Evolutionary conservation across 352 stramenopile species (phyloP).

Genomic region (Pythium chondricola): DNA sequence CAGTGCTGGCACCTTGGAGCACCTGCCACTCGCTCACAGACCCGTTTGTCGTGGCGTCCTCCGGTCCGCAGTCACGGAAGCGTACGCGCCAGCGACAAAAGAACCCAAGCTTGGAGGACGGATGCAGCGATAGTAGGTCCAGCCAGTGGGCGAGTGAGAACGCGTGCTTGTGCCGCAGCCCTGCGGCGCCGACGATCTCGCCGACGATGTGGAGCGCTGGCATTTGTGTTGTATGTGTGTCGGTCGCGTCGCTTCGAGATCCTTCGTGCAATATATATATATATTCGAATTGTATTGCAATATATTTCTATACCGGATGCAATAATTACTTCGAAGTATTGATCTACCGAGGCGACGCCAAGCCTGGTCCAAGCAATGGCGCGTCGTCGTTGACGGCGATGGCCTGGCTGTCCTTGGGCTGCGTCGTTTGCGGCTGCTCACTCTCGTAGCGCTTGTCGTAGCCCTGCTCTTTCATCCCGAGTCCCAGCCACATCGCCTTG

Average conservation of each 20-base stretch:
- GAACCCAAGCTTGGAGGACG: conserved; percentile 29
- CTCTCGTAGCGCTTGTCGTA: conserved; percentile 6
- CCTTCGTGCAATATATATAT: conserved; percentile 9
- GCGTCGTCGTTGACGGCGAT: conserved; percentile 8
- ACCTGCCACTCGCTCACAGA: conserved; percentile 29
- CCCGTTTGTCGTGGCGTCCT: neutral
- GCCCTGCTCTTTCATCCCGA: conserved; percentile 11
- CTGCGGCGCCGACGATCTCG: conserved; percentile 41
- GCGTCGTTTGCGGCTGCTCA: neutral
- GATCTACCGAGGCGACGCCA: neutral
- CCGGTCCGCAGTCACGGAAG: conserved; percentile 6
- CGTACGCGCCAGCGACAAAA: conserved; percentile 46
- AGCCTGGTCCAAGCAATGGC: conserved; percentile 8
- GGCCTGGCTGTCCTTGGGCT: neutral
- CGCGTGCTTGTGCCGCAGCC: conserved; percentile 22
- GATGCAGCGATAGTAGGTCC: conserved; percentile 35
- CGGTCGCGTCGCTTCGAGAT: conserved; percentile 4
- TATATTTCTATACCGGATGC: no score
- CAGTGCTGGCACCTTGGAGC: conserved; percentile 28
- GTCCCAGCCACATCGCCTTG: conserved; percentile 43
- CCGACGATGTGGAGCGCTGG: conserved; percentile 35
- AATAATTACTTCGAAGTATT: neutral
- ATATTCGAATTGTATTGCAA: neutral
- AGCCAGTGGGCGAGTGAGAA: conserved; percentile 20
- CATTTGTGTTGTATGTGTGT: conserved; percentile 15